Conservation (phyloP, 2,329 filamentous ascomycete genomes). For the Talaromyces sp. region DNA sequence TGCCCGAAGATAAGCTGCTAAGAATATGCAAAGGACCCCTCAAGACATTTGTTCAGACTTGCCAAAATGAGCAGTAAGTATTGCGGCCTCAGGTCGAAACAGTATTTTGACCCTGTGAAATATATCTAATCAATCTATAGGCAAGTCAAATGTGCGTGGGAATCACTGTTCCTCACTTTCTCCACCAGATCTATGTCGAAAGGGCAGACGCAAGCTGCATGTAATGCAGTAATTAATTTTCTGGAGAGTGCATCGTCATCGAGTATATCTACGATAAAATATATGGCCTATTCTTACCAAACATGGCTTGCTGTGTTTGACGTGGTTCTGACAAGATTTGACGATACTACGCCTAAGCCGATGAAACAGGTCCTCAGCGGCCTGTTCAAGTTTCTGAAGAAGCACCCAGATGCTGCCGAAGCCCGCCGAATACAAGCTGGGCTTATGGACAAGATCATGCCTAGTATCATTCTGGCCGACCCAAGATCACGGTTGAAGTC, state of each 20-base stretch:
- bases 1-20: constrained; percentile 36
- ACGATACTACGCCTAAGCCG: constrained; percentile 45
- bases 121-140: constrained; percentile 25
- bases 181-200: constrained; percentile 38
- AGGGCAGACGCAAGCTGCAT: constrained; percentile 43
- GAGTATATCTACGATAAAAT: constrained; percentile 30
- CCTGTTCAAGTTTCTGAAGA: constrained; percentile 37
- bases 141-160: constrained; percentile 38
- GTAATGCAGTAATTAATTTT: constrained; percentile 47
- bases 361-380: constrained; percentile 46
- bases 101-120: not conserved
- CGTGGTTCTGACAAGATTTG: constrained; percentile 41
- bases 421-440: constrained; percentile 27
- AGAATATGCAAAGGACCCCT: constrained; percentile 38
- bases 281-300: constrained; percentile 34
- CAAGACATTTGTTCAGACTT: constrained; percentile 34
- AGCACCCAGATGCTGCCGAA: constrained; percentile 27
- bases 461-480: constrained; percentile 40
- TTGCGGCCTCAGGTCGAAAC: not conserved
- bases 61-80: constrained; percentile 36
- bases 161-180: constrained; percentile 43
- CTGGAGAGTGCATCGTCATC: constrained; percentile 40
- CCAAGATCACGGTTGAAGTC: constrained; percentile 41
- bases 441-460: constrained; percentile 32
- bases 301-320: constrained; percentile 44